A percentile compares a stretch with the other conserved stretches of the same genome.
Conservation (phyloP, 257 asterid species). For the Solanum acaule region DNA sequence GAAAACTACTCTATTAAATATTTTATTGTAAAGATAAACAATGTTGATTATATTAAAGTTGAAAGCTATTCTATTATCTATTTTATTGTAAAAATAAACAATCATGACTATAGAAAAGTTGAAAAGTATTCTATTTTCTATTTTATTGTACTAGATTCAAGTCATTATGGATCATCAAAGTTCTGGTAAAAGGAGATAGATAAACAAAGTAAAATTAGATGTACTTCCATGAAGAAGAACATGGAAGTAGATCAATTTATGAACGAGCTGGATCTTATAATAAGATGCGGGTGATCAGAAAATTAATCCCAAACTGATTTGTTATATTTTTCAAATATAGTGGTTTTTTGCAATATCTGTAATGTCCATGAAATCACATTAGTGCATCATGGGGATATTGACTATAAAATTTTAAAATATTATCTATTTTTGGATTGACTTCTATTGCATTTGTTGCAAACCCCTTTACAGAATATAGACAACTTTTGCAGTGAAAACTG, state of each 20-base stretch:
- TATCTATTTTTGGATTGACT: not conserved
- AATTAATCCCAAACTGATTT: not conserved
- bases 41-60: not conserved
- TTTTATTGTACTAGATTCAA: not conserved
- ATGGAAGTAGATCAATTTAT: not conserved
- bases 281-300: not conserved
- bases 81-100: not conserved
- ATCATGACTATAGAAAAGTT: not conserved
- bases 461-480: not conserved
- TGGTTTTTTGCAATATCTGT: not conserved
- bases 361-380: not conserved
- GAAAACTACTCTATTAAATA: not conserved
- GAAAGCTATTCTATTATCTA: not conserved
- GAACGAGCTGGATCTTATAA: not conserved
- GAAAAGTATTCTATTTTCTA: not conserved
- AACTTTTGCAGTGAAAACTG: not conserved
- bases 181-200: not conserved
- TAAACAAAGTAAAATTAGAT: not conserved
- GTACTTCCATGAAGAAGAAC: not conserved
- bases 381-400: not conserved
- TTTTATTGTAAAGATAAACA: not conserved
- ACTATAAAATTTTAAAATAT: not conserved
- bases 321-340: not conserved
- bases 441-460: not conserved
- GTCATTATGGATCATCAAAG: not conserved